phyloP scores from a whole-genome alignment of 805 yeast genomes.

The Barnettozyma californica region DNA sequence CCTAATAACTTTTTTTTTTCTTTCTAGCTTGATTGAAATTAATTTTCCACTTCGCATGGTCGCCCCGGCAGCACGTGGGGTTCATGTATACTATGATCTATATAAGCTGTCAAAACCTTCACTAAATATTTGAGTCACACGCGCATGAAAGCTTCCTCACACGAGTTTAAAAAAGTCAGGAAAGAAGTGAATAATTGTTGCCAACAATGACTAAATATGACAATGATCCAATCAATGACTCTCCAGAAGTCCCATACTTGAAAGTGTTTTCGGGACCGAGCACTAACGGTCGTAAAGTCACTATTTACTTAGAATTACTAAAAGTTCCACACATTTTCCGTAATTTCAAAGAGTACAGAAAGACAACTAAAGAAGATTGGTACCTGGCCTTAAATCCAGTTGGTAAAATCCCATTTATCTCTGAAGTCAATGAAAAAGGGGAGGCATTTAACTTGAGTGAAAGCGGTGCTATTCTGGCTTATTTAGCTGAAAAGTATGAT shows the following conservation, averaged over 20 bases:
- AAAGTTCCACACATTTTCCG: constrained; percentile 29
- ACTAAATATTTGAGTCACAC: too few relatives aligned
- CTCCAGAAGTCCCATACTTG: constrained; percentile 33
- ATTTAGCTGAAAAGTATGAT: constrained; percentile 56
- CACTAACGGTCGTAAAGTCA: constrained; percentile 37
- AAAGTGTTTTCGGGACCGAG: constrained; percentile 37
- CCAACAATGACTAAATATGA: constrained; percentile 6
- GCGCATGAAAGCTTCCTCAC: too few relatives aligned
- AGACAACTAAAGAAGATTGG: constrained; percentile 52
- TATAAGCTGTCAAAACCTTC: too few relatives aligned
- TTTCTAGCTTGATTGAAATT: too few relatives aligned
- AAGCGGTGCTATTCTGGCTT: constrained; percentile 55
- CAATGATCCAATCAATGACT: constrained; percentile 6
- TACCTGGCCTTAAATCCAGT: constrained; percentile 51
- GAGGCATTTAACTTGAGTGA: constrained; percentile 42
- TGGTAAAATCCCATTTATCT: constrained; percentile 56
- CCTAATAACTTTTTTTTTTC: too few relatives aligned
- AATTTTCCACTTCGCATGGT: too few relatives aligned
- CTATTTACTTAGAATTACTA: constrained; percentile 32
- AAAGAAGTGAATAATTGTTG: neutral
- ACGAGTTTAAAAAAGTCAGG: neutral
- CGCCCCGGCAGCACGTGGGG: too few relatives aligned
- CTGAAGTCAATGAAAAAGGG: constrained; percentile 33
- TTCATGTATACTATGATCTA: too few relatives aligned
- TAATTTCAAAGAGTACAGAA: constrained; percentile 31